A percentile compares a stretch with the other conserved stretches of the same genome.
Conservation (phyloP, 2,329 filamentous ascomycete genomes). For the Clarireedia sp. region DNA sequence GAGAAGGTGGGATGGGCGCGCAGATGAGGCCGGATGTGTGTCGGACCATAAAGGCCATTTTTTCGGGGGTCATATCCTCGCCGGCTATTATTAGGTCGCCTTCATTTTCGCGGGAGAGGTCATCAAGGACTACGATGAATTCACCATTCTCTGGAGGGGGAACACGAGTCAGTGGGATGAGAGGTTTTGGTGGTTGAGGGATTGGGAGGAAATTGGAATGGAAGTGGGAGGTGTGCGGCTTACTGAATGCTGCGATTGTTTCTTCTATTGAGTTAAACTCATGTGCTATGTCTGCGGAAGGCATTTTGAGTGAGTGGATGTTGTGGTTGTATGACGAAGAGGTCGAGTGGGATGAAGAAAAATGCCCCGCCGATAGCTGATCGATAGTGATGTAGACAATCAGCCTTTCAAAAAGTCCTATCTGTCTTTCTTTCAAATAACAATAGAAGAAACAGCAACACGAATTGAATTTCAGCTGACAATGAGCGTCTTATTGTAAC, state of each 20-base stretch:
- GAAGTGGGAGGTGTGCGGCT: constrained; percentile 19
- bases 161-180: constrained; percentile 9
- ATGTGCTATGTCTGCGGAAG: constrained; percentile 23
- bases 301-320: constrained; percentile 19
- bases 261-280: constrained; percentile 60
- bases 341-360: constrained; percentile 1
- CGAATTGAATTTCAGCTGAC: neutral
- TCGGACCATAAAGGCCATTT: constrained; percentile 95
- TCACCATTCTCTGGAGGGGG: constrained; percentile 59
- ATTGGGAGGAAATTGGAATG: constrained; percentile 1
- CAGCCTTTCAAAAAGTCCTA: neutral
- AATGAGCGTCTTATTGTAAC: neutral
- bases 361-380: constrained; percentile 8
- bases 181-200: constrained; percentile 1
- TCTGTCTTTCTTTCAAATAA: neutral
- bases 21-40: constrained; percentile 88
- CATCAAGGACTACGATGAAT: constrained; percentile 94
- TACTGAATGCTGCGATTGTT: constrained; percentile 57
- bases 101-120: constrained; percentile 89
- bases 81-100: constrained; percentile 96
- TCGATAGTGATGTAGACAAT: constrained; percentile 1
- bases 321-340: neutral
- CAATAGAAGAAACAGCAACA: neutral
- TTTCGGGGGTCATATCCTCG: constrained; percentile 70
- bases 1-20: constrained; percentile 66